Evolutionary conservation across 192 early-diverging fungal species (phyloP), one percentile per base, ranked within the genome.

Genomic region (Coemansia sp.): DNA sequence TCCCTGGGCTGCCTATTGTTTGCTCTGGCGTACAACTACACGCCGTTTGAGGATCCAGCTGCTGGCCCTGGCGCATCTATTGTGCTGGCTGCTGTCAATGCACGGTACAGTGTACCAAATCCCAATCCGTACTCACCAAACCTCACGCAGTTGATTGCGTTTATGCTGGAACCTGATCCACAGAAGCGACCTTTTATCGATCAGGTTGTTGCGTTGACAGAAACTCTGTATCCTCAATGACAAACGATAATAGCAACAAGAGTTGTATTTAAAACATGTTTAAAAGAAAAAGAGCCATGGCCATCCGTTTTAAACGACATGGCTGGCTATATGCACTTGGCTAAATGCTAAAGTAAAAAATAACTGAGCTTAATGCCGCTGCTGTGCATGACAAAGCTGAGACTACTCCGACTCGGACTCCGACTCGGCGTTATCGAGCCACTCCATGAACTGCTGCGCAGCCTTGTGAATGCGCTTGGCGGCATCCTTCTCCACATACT

Each of bases 361-460:
- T 54, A 25, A 7, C 6, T 21, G 43, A 24, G 21, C 21, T 21
- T 21, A 21, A 21, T 21, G 21, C 21, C 21, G 21, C 21, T 21
- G 21, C 21, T 21, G 21, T 21, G 21, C 21, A 21, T 21, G 21
- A 21, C 21, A 21, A 21, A 21, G 21, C 21, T 21, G 37, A 45
- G 22, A 15, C 35, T 57, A 51, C 12, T 77, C 75, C 14, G 61
- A 63, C n/a, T 91, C 89, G 10, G 82, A 81, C 58, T 92, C 95
- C 72, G 92, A 92, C 45, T 92, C 91, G 1, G 94, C 97, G 62
- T 91, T 90, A 35, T 85, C 82, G 4, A 98, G 84, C 97, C 96
- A 98, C 56, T 87, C 81, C 48, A 97, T 76, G 76, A 99, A 99
- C 38, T 93, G 90, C 70, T 85, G 86, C 15, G 95, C 93, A 49